Percentiles rank a stretch among this genome's conserved stretches.
phyloP scores from a whole-genome alignment of 257 asterid species.

The Solanum virginianum region DNA sequence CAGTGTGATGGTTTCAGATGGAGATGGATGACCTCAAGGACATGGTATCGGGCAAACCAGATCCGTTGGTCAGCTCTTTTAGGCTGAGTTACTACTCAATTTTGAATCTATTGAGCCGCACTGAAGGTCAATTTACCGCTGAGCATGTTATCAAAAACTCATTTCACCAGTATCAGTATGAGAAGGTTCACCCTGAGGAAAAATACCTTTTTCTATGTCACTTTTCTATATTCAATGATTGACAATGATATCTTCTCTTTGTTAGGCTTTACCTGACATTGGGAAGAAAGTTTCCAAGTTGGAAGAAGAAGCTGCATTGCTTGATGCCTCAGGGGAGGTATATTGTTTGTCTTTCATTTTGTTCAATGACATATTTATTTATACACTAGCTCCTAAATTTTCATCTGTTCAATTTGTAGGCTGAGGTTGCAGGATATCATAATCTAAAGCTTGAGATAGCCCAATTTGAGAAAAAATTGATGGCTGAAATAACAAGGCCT shows the following conservation, averaged over 20 bases:
- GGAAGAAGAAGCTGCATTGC: constrained; percentile 83
- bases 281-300: constrained; percentile 62
- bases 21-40: constrained; percentile 91
- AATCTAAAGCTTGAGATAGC: constrained; percentile 66
- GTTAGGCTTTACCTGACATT: constrained; percentile 80
- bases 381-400: not conserved
- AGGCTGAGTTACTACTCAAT: constrained; percentile 90
- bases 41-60: constrained; percentile 94
- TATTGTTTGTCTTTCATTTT: not conserved
- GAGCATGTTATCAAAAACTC: constrained; percentile 94
- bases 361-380: not conserved
- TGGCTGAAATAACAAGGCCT: constrained; percentile 79
- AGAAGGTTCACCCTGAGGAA: constrained; percentile 41
- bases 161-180: constrained; percentile 92
- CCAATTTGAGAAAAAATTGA: constrained; percentile 72
- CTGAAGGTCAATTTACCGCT: constrained; percentile 95
- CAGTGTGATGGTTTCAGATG: constrained; percentile 38
- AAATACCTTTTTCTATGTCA: not conserved
- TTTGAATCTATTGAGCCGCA: constrained; percentile 87
- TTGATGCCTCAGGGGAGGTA: constrained; percentile 94
- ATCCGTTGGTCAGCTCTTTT: constrained; percentile 93
- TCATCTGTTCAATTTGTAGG: constrained; percentile 32
- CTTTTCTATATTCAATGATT: constrained; percentile 1
- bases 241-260: constrained; percentile 5
- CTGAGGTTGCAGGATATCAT: constrained; percentile 81